Conservation (phyloP, 257 asterid species). For the Leonotis leonurus region DNA sequence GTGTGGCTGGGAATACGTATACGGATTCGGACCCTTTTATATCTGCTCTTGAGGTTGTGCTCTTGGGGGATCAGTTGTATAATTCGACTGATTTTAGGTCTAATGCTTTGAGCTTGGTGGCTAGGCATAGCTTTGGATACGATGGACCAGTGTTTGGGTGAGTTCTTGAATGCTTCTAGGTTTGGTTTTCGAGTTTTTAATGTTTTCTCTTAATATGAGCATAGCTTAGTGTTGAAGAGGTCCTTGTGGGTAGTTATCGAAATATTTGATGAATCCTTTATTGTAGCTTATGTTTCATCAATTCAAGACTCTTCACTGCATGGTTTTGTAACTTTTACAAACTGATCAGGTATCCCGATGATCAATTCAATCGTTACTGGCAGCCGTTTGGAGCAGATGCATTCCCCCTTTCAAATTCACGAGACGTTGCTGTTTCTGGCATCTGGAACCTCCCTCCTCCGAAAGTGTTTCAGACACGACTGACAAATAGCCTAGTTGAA, state of each 20-base stretch:
- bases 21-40: conserved; percentile 98
- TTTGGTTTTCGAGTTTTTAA: not conserved
- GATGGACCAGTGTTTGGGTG: conserved; percentile 59
- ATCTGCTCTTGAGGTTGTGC: conserved; percentile 74
- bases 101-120: conserved; percentile 51
- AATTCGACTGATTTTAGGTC: conserved; percentile 69
- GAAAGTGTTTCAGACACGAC: conserved; percentile 52
- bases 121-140: conserved; percentile 84
- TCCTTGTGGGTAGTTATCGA: not conserved
- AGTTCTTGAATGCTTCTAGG: conserved; percentile 22
- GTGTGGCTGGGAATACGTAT: conserved; percentile 67
- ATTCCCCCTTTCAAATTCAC: conserved; percentile 30
- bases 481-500: conserved; percentile 31
- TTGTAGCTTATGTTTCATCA: not conserved
- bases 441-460: conserved; percentile 90
- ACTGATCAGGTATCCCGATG: conserved; percentile 75
- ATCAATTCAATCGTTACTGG: conserved; percentile 83
- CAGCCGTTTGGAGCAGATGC: conserved; percentile 50
- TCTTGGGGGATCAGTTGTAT: conserved; percentile 61
- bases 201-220: not conserved
- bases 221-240: not conserved
- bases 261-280: too few species aligned
- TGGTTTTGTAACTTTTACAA: not conserved
- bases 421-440: conserved; percentile 52
- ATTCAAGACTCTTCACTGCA: not conserved